Percentiles rank a stretch among this genome's conserved stretches.
Evolutionary conservation across 805 yeast genomes (phyloP).

Genomic region (Lipomyces yamanashiensis): DNA sequence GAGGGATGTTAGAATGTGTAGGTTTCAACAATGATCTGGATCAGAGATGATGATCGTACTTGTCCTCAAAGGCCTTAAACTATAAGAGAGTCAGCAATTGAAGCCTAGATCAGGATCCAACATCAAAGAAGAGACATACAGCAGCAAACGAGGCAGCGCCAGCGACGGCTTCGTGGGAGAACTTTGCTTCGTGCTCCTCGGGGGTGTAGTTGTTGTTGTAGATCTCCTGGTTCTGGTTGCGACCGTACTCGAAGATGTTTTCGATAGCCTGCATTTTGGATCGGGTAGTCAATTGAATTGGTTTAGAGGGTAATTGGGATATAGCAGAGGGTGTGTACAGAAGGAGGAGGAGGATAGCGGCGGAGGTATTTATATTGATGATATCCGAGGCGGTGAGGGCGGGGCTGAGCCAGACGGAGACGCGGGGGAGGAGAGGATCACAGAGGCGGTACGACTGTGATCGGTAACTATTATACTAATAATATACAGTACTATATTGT

Average conservation of each 20-base stretch:
- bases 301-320: background rate
- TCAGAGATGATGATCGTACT: background rate
- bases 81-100: background rate
- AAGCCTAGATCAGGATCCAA: background rate
- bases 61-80: conserved; percentile 41
- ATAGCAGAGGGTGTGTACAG: background rate
- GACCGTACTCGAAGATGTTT: conserved; percentile 23
- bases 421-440: too few relatives aligned
- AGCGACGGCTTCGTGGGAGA: conserved; percentile 43
- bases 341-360: background rate
- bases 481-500: too few relatives aligned
- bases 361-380: too few relatives aligned
- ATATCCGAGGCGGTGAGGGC: too few relatives aligned
- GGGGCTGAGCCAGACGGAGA: too few relatives aligned
- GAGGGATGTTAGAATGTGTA: background rate
- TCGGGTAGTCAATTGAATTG: background rate
- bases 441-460: too few relatives aligned
- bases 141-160: conserved; percentile 43
- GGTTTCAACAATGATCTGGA: background rate
- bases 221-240: conserved; percentile 21
- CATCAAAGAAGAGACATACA: too few relatives aligned
- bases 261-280: conserved; percentile 35
- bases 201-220: conserved; percentile 28
- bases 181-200: conserved; percentile 40
- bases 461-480: too few relatives aligned